A percentile compares a stretch with the other conserved stretches of the same genome.
Evolutionary conservation across 768 basidiomycete genomes (phyloP).

Genomic region (Chlorophyllum brunneum): DNA sequence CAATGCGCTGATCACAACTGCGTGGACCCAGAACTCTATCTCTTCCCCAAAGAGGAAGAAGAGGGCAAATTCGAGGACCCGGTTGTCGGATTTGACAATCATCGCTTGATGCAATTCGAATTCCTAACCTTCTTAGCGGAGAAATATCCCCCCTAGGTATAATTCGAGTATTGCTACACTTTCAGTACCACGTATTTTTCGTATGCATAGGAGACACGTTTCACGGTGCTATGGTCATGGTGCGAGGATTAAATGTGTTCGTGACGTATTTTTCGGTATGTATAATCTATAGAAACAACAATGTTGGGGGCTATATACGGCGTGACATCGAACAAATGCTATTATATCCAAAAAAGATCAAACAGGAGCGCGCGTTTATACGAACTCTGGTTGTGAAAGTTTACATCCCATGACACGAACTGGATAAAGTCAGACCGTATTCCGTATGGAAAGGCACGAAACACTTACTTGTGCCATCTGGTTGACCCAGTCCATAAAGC

Average conservation of each 20-base stretch:
- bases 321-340: background rate
- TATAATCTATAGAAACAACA: background rate
- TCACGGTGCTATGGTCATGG: too few relatives aligned
- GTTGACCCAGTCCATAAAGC: constrained; percentile 60
- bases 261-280: too few relatives aligned
- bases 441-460: background rate
- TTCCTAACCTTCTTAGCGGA: background rate
- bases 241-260: too few relatives aligned
- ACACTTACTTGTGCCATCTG: constrained; percentile 32
- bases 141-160: background rate
- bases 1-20: too few relatives aligned
- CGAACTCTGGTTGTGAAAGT: constrained; percentile 21
- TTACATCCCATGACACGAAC: constrained; percentile 56
- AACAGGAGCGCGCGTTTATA: background rate
- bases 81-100: background rate
- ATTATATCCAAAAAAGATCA: constrained; percentile 3
- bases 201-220: too few relatives aligned
- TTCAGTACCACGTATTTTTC: too few relatives aligned
- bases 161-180: too few relatives aligned
- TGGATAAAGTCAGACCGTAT: constrained; percentile 1
- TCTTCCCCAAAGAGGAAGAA: background rate
- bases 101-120: background rate
- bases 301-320: background rate
- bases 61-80: background rate
- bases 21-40: background rate